These are phyloP conservation scores for Stachybotrys echinatus DNA, from an alignment of 2,329 filamentous ascomycete genomes.

Conservation along the genomic window DNA sequence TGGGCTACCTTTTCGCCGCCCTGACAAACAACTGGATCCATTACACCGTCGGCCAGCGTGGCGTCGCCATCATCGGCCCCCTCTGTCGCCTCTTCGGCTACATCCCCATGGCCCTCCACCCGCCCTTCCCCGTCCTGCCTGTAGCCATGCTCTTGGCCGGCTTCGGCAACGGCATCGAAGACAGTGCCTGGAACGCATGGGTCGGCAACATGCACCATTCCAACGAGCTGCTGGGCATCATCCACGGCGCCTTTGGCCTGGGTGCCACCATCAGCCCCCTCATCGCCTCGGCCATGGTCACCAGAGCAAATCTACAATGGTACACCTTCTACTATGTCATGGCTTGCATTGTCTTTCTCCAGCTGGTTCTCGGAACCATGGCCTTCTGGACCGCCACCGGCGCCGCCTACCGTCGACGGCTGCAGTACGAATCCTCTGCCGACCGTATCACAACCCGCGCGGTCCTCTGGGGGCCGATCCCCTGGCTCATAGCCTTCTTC, in stretches of 20 bases:
- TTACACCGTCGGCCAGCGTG: conserved; percentile 61
- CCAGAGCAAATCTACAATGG: conserved; percentile 58
- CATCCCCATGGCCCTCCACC: conserved; percentile 59
- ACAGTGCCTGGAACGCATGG: conserved; percentile 55
- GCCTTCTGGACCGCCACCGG: conserved; percentile 63
- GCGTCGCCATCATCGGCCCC: conserved; percentile 62
- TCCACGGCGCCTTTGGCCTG: conserved; percentile 68
- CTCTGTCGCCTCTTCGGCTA: conserved; percentile 60
- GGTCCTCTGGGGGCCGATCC: conserved; percentile 35
- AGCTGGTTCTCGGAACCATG: conserved; percentile 43
- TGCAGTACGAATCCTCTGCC: conserved; percentile 20
- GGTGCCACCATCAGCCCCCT: conserved; percentile 66
- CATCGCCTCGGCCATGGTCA: conserved; percentile 68
- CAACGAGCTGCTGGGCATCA: conserved; percentile 68
- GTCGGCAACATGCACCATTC: conserved; percentile 66
- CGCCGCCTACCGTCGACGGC: conserved; percentile 38
- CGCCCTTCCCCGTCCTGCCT: conserved; percentile 62
- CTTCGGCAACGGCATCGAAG: conserved; percentile 66
- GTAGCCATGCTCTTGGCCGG: conserved; percentile 61
- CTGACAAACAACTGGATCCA: conserved; percentile 62
- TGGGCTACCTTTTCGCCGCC: conserved; percentile 59
- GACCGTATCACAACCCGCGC: conserved; percentile 38
- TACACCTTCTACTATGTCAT: conserved; percentile 74
- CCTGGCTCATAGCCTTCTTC: conserved; percentile 71
- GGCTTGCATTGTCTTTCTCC: conserved; percentile 52